phyloP scores from a whole-genome alignment of 148 eudicot species.

The Pharnaceum exiguum region DNA sequence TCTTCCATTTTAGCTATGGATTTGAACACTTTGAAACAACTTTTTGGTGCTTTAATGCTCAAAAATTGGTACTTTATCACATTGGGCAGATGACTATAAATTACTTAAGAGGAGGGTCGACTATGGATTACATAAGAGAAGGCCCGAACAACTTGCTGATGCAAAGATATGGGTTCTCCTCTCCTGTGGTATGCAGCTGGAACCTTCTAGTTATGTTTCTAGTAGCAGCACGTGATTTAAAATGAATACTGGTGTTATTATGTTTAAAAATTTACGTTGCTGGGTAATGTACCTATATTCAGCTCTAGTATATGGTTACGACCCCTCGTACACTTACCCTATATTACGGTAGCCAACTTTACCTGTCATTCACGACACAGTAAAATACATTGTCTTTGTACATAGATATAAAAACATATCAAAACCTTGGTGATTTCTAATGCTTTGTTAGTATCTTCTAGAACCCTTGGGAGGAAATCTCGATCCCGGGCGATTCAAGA shows the following conservation, averaged over 20 bases:
- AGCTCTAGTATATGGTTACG: too few species aligned
- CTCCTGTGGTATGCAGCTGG: slow-evolving; percentile 90
- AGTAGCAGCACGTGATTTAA: too few species aligned
- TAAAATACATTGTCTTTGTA: too few species aligned
- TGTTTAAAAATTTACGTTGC: too few species aligned
- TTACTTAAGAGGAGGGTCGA: slow-evolving; percentile 67
- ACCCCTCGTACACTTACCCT: too few species aligned
- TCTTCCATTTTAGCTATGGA: too few species aligned
- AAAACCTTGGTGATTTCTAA: neutral
- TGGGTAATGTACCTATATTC: too few species aligned
- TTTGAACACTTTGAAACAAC: neutral
- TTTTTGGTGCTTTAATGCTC: neutral
- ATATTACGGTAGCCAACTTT: too few species aligned
- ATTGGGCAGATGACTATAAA: slow-evolving; percentile 73
- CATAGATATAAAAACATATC: too few species aligned
- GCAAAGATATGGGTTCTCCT: slow-evolving; percentile 98
- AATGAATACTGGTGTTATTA: too few species aligned
- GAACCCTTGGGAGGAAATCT: slow-evolving; percentile 98
- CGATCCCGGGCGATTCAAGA: slow-evolving; percentile 64
- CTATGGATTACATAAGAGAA: slow-evolving; percentile 67
- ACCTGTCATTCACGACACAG: too few species aligned
- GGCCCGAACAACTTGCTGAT: slow-evolving; percentile 61
- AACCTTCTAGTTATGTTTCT: too few species aligned
- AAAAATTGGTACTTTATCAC: neutral
- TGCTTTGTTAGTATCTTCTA: slow-evolving; percentile 21